Percentiles rank a stretch among this genome's conserved stretches.
phyloP scores from a whole-genome alignment of 257 asterid species.

The Lycium ferocissimum region DNA sequence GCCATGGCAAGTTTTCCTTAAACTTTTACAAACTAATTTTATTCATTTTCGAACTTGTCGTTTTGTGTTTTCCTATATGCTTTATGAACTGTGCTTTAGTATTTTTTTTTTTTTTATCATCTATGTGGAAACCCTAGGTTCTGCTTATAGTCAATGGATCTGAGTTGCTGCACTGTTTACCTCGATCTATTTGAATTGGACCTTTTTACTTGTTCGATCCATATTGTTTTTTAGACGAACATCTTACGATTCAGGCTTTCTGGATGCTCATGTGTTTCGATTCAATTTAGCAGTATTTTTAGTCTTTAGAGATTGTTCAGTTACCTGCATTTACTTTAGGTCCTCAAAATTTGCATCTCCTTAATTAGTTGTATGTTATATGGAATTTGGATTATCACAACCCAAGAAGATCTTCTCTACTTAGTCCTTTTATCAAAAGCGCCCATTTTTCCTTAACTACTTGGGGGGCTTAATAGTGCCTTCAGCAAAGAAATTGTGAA shows the following conservation, averaged over 20 bases:
- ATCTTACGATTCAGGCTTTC: not conserved
- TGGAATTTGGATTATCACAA: not conserved
- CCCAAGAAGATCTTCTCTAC: too few relatives aligned
- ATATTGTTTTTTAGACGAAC: not conserved
- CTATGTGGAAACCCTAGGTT: not conserved
- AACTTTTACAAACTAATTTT: not conserved
- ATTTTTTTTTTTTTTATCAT: too few relatives aligned
- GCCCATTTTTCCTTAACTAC: too few relatives aligned
- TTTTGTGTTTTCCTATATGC: not conserved
- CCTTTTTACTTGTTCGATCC: constrained; percentile 11
- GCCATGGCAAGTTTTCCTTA: constrained; percentile 36
- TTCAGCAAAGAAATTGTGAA: too few relatives aligned
- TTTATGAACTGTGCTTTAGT: too few relatives aligned
- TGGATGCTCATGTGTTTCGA: not conserved
- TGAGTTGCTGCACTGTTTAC: constrained; percentile 15
- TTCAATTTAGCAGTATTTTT: too few relatives aligned
- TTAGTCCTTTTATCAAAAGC: too few relatives aligned
- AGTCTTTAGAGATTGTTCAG: not conserved
- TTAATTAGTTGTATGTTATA: not conserved
- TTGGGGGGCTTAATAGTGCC: too few relatives aligned
- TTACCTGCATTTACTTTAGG: not conserved
- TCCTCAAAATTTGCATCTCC: not conserved
- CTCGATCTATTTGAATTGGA: constrained; percentile 28
- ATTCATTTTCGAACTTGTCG: not conserved
- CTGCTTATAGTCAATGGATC: constrained; percentile 34